phyloP scores from a whole-genome alignment of 495 filamentous ascomycete species.

The Penicillium fimorum region DNA sequence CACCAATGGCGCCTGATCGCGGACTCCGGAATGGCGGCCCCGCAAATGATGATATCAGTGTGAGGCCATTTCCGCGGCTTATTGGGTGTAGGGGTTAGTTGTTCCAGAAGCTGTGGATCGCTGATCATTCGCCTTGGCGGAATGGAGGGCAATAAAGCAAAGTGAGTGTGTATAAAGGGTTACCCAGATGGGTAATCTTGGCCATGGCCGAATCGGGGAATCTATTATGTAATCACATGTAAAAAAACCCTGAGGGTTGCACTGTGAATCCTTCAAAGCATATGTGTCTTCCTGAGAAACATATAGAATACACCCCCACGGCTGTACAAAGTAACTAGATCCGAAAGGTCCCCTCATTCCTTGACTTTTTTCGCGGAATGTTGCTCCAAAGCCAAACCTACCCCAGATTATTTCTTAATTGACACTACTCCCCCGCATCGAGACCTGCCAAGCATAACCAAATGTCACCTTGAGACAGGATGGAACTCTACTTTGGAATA shows the following conservation, averaged over 20 bases:
- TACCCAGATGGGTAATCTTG: neutral
- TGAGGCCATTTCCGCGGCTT: constrained; percentile 20
- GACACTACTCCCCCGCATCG: constrained; percentile 17
- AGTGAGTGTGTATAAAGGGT: constrained; percentile 1
- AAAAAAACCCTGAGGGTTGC: constrained; percentile 6
- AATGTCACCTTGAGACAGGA: constrained; percentile 20
- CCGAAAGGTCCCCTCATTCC: constrained; percentile 9
- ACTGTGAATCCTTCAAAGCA: neutral
- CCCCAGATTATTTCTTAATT: constrained; percentile 25
- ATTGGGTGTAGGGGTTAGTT: constrained; percentile 24
- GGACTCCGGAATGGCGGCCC: constrained; percentile 38
- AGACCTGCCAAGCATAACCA: constrained; percentile 22
- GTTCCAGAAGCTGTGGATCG: constrained; percentile 48
- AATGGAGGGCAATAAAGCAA: constrained; percentile 22
- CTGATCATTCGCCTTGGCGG: constrained; percentile 40
- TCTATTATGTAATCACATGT: constrained; percentile 10
- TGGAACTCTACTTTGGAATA: neutral
- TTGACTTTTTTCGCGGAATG: constrained; percentile 5
- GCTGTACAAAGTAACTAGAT: constrained; percentile 15
- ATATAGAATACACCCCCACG: neutral
- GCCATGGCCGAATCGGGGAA: neutral
- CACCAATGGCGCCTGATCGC: constrained; percentile 18
- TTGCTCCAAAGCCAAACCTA: constrained; percentile 16
- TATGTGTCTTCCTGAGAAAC: neutral
- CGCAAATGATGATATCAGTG: constrained; percentile 44